Base-by-base conservation (phyloP, 2,329 filamentous ascomycete species). In the Calonectria honghensis region DNA sequence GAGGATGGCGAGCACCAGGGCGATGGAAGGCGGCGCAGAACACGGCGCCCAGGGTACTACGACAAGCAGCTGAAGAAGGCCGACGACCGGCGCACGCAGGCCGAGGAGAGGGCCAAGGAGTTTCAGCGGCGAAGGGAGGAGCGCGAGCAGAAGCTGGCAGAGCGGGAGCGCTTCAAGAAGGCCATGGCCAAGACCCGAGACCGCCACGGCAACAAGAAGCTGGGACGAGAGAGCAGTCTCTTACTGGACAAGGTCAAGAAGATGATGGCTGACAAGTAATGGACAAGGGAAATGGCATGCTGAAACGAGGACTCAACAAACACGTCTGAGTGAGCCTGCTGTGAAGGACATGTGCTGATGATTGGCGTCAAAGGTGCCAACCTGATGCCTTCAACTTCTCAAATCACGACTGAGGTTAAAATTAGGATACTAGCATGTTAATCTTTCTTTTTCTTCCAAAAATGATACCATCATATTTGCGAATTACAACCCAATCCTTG, bases 161-260 rank as follows among this genome's bases (percentile, higher is more conserved):
- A 93, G 79, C 91, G 93, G 16, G 89, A 92, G 78, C 88, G 88
- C 74, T 91, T 93, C 80, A 90, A 92, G 74, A 92, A 90, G 79
- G 92, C 93, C 76, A 91, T 95, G 84, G 93, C 94, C 77, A 94
- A 93, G 83, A 95, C 96, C 67, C 91, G 93, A 45, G 92, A 94
- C 83, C 92, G 92, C 35, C 91, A 94, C 82, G 95, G 95, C 14
- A 93, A 94, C 86, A 91, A 94, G 84, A 96, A 95, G 86, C 84
- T 98, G 63, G 96, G 96, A 2, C 90, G 95, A 75, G 95, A 98
- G 88, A 96, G 95, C 80, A 90, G 90, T 41, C 89, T 96, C 48
- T 80, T 98, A 79, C 86, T 98, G 71, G 94, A 95, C 81, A 95
- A 93, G 85, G 93, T 96, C 41, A 93, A 93, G 88, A 92, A 89